Conservation (phyloP, 257 asterid genomes). For the Salvia rosmarinus region DNA sequence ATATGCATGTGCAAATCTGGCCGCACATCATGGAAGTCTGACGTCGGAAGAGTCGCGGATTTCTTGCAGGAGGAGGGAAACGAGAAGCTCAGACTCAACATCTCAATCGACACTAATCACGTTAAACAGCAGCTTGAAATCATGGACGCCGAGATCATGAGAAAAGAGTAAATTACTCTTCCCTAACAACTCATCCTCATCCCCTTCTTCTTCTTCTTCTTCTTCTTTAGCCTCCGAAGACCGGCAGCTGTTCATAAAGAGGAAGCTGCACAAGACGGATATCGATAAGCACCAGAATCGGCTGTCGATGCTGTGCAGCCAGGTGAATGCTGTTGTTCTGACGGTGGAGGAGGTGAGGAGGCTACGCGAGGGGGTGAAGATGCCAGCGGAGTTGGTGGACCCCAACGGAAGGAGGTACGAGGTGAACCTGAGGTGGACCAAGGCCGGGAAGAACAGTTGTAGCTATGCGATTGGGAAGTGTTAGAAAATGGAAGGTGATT, state of each 20-base stretch:
- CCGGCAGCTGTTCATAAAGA: neutral
- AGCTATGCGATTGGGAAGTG: constrained; percentile 26
- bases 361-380: neutral
- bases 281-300: neutral
- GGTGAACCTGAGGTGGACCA: neutral
- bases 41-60: neutral
- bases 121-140: neutral
- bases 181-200: neutral
- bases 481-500: no score
- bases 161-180: neutral
- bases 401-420: neutral
- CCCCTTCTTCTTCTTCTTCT: neutral
- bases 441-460: neutral
- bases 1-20: neutral
- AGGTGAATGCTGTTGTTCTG: neutral
- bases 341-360: neutral
- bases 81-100: neutral
- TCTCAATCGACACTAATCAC: neutral
- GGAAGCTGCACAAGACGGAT: neutral
- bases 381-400: neutral
- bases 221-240: no score
- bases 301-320: neutral
- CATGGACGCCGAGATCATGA: neutral
- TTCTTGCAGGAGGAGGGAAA: neutral
- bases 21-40: neutral